Evolutionary conservation across 768 basidiomycete species (phyloP).

Genomic region (Termitomyces sp.): DNA sequence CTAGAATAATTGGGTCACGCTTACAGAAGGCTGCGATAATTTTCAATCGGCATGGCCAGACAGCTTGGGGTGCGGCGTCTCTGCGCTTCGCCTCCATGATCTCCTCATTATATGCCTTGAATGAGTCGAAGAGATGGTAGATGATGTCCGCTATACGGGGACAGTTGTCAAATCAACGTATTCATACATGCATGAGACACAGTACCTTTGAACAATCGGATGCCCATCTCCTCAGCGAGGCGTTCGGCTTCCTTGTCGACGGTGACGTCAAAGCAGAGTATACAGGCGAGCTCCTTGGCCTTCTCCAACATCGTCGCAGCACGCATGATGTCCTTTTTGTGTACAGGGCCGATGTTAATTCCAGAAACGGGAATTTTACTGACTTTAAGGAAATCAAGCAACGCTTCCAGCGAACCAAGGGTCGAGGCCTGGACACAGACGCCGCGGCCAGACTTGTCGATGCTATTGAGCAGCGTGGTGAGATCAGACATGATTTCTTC

Average conservation of each 20-base stretch:
- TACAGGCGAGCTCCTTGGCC: slow-evolving; percentile 91
- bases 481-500: slow-evolving; percentile 98
- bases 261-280: slow-evolving; percentile 94
- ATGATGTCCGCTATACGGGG: slow-evolving; percentile 84
- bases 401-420: slow-evolving; percentile 92
- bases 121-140: slow-evolving; percentile 96
- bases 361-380: slow-evolving; percentile 98
- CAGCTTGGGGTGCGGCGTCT: slow-evolving; percentile 91
- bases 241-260: slow-evolving; percentile 93
- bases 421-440: slow-evolving; percentile 98
- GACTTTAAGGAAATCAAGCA: slow-evolving; percentile 90
- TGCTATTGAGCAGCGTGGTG: slow-evolving; percentile 80
- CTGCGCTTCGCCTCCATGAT: slow-evolving; percentile 88
- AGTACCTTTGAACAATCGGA: slow-evolving; percentile 89
- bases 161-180: not conserved
- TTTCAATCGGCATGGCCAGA: slow-evolving; percentile 95
- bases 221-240: slow-evolving; percentile 91
- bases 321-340: slow-evolving; percentile 94
- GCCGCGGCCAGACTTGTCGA: slow-evolving; percentile 94
- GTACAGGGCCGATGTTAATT: slow-evolving; percentile 96
- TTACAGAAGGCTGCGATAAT: slow-evolving; percentile 93
- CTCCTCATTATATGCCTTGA: slow-evolving; percentile 90
- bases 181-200: not conserved
- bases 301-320: slow-evolving; percentile 92
- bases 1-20: slow-evolving; percentile 95